Conservation (phyloP, 106 monocot species). For the Acanthochlamys bracteata region DNA sequence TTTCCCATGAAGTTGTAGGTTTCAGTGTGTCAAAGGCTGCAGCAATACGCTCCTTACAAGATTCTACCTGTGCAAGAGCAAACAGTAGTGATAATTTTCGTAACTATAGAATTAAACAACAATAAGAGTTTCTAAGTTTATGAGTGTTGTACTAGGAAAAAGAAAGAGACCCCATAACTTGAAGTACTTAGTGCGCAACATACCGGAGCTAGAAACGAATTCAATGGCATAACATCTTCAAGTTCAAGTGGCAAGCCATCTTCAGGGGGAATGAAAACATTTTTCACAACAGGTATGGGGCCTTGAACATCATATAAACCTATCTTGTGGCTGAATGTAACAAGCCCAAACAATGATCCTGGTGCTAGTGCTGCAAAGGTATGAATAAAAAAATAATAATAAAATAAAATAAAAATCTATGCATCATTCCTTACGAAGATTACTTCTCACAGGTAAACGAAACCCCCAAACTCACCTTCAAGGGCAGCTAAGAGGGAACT, state of each 20-base stretch:
- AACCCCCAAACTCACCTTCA: constrained; percentile 46
- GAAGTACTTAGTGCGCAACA: constrained; percentile 5
- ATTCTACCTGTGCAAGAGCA: constrained; percentile 67
- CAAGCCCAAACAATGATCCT: constrained; percentile 91
- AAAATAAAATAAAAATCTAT: neutral
- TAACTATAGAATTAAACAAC: too few species aligned
- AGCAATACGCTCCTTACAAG: constrained; percentile 84
- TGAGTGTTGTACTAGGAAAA: too few species aligned
- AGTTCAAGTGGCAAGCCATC: constrained; percentile 56
- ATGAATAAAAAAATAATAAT: constrained; percentile 2
- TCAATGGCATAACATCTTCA: constrained; percentile 95
- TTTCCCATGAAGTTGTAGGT: constrained; percentile 90
- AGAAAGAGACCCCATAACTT: too few species aligned
- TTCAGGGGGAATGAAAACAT: constrained; percentile 85
- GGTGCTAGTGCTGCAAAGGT: constrained; percentile 70
- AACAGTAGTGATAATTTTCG: constrained; percentile 5
- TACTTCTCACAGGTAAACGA: neutral
- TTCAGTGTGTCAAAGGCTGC: constrained; percentile 90
- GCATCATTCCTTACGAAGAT: too few species aligned
- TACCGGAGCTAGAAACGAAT: constrained; percentile 98
- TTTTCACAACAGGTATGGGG: constrained; percentile 85
- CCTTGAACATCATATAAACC: constrained; percentile 98
- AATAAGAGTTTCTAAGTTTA: too few species aligned
- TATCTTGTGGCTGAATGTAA: constrained; percentile 95
- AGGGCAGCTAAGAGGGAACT: constrained; percentile 92